These are phyloP conservation scores for Dioscorea alata DNA, from an alignment of 106 monocot genomes.

Conservation along the genomic window DNA sequence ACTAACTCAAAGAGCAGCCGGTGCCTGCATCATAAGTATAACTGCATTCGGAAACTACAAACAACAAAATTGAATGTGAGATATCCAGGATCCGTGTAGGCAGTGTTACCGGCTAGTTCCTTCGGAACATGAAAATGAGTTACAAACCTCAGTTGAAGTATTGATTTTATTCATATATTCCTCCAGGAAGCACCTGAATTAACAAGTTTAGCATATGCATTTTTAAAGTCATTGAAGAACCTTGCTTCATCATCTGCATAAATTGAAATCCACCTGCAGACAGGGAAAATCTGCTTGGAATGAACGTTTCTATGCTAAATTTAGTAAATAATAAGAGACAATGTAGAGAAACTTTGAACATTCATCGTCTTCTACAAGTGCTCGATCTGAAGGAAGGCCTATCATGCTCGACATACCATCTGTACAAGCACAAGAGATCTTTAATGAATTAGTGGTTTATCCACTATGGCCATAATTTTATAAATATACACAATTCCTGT, in stretches of 20 bases:
- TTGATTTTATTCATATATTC: background rate
- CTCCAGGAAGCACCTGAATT: slow-evolving; percentile 69
- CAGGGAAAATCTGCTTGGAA: background rate
- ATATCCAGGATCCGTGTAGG: too few relatives aligned
- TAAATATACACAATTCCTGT: background rate
- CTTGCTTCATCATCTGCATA: slow-evolving; percentile 59
- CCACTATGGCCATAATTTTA: background rate
- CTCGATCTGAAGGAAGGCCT: slow-evolving; percentile 83
- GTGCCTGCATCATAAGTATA: too few relatives aligned
- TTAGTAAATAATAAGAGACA: too few relatives aligned
- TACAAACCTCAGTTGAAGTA: background rate
- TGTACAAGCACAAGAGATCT: slow-evolving; percentile 7
- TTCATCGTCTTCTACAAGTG: slow-evolving; percentile 77
- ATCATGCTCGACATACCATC: slow-evolving; percentile 74
- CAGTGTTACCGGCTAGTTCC: too few relatives aligned
- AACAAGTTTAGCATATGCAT: slow-evolving; percentile 67
- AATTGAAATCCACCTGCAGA: slow-evolving; percentile 68
- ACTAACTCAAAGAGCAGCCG: too few relatives aligned
- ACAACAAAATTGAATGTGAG: too few relatives aligned
- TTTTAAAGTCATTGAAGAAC: slow-evolving; percentile 75
- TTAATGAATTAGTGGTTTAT: background rate
- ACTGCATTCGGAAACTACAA: too few relatives aligned
- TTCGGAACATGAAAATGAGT: too few relatives aligned
- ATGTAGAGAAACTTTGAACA: slow-evolving; percentile 60
- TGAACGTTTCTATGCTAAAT: too few relatives aligned